phyloP scores from a whole-genome alignment of 805 yeast species.

The Kregervanrija delftensis region DNA sequence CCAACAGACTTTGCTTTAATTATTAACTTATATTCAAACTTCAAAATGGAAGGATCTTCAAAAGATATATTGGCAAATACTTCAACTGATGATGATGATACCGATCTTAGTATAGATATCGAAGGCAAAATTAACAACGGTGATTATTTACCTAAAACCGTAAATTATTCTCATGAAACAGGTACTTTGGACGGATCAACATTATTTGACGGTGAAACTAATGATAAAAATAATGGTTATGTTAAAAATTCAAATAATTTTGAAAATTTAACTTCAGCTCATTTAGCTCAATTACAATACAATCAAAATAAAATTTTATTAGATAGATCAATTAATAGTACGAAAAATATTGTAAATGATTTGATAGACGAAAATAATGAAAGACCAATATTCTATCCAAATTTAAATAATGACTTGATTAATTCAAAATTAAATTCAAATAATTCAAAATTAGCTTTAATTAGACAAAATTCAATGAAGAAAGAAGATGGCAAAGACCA shows the following conservation, averaged over 20 bases:
- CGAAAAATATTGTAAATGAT: conserved; percentile 43
- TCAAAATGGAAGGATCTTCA: neutral
- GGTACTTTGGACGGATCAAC: conserved; percentile 25
- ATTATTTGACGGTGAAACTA: conserved; percentile 18
- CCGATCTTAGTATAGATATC: too few relatives aligned
- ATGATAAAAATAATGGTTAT: conserved; percentile 1
- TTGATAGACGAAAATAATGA: conserved; percentile 48
- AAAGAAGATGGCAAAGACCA: conserved; percentile 2
- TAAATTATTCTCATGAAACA: conserved; percentile 15
- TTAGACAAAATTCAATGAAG: conserved; percentile 33
- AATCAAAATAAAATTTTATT: conserved; percentile 64
- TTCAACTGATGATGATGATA: neutral
- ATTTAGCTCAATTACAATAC: conserved; percentile 55
- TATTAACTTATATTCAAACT: too few relatives aligned
- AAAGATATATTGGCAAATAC: neutral
- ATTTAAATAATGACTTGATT: conserved; percentile 19
- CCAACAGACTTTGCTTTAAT: too few relatives aligned
- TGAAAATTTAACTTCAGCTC: conserved; percentile 9
- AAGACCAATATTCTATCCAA: conserved; percentile 60
- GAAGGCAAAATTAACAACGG: neutral
- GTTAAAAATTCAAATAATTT: neutral
- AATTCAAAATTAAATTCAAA: conserved; percentile 38
- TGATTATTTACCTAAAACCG: conserved; percentile 10
- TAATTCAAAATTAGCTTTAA: conserved; percentile 46
- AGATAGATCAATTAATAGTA: conserved; percentile 51